Conservation (phyloP, 2,329 filamentous ascomycete genomes). For the Pseudogymnoascus sp. region DNA sequence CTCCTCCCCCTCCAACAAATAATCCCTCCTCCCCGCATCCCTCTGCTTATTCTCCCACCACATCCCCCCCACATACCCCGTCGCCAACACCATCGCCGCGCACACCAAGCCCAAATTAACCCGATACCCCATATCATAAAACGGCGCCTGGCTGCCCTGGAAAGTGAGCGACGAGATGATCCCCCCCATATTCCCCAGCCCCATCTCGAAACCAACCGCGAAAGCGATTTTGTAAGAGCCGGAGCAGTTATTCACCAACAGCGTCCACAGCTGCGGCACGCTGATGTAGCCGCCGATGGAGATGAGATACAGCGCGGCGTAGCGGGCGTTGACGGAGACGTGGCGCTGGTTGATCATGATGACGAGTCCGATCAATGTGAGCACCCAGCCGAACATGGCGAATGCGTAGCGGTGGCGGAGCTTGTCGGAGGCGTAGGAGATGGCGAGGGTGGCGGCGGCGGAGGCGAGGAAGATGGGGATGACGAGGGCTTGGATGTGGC, state of each 20-base stretch:
- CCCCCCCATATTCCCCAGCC: slow-evolving; percentile 62
- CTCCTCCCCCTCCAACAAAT: slow-evolving; percentile 28
- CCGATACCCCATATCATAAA: slow-evolving; percentile 35
- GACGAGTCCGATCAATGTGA: slow-evolving; percentile 29
- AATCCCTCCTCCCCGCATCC: slow-evolving; percentile 38
- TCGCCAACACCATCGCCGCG: slow-evolving; percentile 1
- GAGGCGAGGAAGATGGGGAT: slow-evolving; percentile 34
- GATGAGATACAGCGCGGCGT: slow-evolving; percentile 50
- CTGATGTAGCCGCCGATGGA: slow-evolving; percentile 53
- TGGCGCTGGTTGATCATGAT: slow-evolving; percentile 28
- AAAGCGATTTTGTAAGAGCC: slow-evolving; percentile 50
- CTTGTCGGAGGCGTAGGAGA: slow-evolving; percentile 30
- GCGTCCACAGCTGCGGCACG: slow-evolving; percentile 55
- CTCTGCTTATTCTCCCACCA: slow-evolving; percentile 39
- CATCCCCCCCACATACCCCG: slow-evolving; percentile 32
- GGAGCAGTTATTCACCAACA: slow-evolving; percentile 58
- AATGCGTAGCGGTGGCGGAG: slow-evolving; percentile 31
- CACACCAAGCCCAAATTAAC: slow-evolving; percentile 20
- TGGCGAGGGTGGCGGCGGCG: slow-evolving; percentile 27
- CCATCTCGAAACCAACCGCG: slow-evolving; percentile 46
- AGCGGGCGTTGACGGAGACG: slow-evolving; percentile 11
- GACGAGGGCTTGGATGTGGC: slow-evolving; percentile 43
- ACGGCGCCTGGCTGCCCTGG: slow-evolving; percentile 50
- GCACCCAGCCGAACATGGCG: slow-evolving; percentile 24
- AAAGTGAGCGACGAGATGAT: slow-evolving; percentile 57